Evolutionary conservation across 805 yeast genomes (phyloP).

Genomic region (Yarrowia phangngaensis): DNA sequence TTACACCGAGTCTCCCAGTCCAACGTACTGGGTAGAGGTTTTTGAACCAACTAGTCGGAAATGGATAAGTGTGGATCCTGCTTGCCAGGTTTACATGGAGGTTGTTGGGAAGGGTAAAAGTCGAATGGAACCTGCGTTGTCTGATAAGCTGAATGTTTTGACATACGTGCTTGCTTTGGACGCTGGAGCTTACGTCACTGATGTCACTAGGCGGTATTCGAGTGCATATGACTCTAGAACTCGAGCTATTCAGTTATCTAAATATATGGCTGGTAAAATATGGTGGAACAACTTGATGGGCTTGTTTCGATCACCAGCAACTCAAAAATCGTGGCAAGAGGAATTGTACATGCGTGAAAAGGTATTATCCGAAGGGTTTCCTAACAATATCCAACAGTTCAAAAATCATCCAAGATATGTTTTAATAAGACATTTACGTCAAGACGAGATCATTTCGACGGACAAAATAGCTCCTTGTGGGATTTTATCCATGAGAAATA

Average conservation of each 20-base stretch:
- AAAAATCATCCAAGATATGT: slow-evolving; percentile 84
- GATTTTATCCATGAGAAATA: slow-evolving; percentile 50
- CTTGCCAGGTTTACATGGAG: slow-evolving; percentile 61
- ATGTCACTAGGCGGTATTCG: slow-evolving; percentile 82
- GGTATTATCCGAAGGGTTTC: slow-evolving; percentile 78
- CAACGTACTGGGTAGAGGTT: slow-evolving; percentile 90
- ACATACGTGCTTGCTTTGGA: slow-evolving; percentile 79
- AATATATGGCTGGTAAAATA: slow-evolving; percentile 49
- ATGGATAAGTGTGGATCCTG: slow-evolving; percentile 88
- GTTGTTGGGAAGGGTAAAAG: slow-evolving; percentile 50
- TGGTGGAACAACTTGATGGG: slow-evolving; percentile 59
- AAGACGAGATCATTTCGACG: slow-evolving; percentile 67
- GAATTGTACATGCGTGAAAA: slow-evolving; percentile 54
- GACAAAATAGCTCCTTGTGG: slow-evolving; percentile 77
- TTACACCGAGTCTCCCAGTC: slow-evolving; percentile 43
- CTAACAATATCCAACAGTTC: slow-evolving; percentile 76
- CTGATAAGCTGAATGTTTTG: slow-evolving; percentile 55
- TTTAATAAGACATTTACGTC: slow-evolving; percentile 66
- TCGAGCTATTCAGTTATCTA: slow-evolving; percentile 65
- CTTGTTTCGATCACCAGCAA: slow-evolving; percentile 35
- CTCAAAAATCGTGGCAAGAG: slow-evolving; percentile 44
- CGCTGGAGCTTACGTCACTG: slow-evolving; percentile 59
- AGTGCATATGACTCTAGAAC: slow-evolving; percentile 67
- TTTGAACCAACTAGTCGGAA: slow-evolving; percentile 70
- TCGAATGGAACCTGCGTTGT: slow-evolving; percentile 67